These are phyloP conservation scores for Paecilomyces variotii DNA, from an alignment of 2,329 filamentous ascomycete species.

Conservation along the genomic window DNA sequence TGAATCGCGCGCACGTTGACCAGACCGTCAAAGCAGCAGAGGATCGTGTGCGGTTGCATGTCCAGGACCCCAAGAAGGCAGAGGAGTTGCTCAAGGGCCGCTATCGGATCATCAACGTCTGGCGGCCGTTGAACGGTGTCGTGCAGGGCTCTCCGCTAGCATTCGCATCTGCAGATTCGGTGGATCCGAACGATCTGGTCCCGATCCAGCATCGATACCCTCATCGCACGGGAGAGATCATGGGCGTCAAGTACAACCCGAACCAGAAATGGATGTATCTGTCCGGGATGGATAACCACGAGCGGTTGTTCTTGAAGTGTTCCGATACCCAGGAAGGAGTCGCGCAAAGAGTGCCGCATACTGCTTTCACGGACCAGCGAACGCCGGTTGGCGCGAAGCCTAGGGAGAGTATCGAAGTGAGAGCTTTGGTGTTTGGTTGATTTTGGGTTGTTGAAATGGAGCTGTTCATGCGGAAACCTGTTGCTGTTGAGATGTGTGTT, in stretches of 20 bases:
- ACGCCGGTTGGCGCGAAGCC: conserved; percentile 61
- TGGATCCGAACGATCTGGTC: conserved; percentile 57
- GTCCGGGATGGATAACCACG: conserved; percentile 65
- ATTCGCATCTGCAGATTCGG: conserved; percentile 48
- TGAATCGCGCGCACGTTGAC: conserved; percentile 71
- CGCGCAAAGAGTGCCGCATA: conserved; percentile 54
- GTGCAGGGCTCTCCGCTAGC: conserved; percentile 51
- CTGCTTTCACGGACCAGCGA: conserved; percentile 69
- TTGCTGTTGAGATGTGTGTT: too few species aligned
- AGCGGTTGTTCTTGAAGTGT: conserved; percentile 70
- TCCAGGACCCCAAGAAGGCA: conserved; percentile 55
- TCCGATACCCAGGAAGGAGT: conserved; percentile 56
- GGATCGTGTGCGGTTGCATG: conserved; percentile 60
- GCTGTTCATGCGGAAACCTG: too few species aligned
- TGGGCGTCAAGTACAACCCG: conserved; percentile 55
- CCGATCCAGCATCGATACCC: conserved; percentile 68
- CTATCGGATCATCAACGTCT: conserved; percentile 82
- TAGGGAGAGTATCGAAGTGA: conserved; percentile 83
- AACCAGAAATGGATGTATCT: conserved; percentile 70
- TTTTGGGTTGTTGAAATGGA: neutral
- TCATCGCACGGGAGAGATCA: conserved; percentile 64
- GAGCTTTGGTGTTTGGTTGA: conserved; percentile 71
- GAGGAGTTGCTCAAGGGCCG: conserved; percentile 57
- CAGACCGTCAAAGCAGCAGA: conserved; percentile 62
- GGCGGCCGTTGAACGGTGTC: conserved; percentile 59